A percentile compares a stretch with the other conserved stretches of the same genome.
phyloP scores from a whole-genome alignment of 2,329 filamentous ascomycete species.

The Fusarium sp. region DNA sequence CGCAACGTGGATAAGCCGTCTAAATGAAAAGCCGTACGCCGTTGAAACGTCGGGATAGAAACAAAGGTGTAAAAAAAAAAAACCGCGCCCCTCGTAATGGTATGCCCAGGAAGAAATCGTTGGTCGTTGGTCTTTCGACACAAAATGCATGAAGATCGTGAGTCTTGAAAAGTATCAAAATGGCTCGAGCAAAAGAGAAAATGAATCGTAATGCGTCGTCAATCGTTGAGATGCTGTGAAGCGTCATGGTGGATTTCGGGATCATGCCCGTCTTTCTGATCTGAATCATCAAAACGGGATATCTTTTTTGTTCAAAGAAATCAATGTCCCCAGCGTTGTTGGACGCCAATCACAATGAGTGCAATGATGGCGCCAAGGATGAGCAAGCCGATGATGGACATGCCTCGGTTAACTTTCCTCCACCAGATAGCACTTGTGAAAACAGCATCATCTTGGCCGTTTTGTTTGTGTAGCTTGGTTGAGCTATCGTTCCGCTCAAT shows the following conservation, averaged over 20 bases:
- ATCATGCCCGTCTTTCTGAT: conserved; percentile 9
- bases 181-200: conserved; percentile 35
- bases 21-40: conserved; percentile 28
- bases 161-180: conserved; percentile 34
- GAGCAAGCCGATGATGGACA: conserved; percentile 68
- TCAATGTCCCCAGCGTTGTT: conserved; percentile 60
- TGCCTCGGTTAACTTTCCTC: conserved; percentile 69
- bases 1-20: not conserved
- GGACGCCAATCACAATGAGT: conserved; percentile 65
- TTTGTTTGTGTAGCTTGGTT: conserved; percentile 56
- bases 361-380: conserved; percentile 65
- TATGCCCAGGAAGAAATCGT: conserved; percentile 41
- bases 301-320: conserved; percentile 24
- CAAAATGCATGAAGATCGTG: conserved; percentile 41
- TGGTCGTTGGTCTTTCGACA: conserved; percentile 40
- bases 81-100: conserved; percentile 40
- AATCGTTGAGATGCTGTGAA: conserved; percentile 46
- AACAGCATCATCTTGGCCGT: conserved; percentile 58
- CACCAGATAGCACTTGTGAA: conserved; percentile 70
- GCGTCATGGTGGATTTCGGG: conserved; percentile 25
- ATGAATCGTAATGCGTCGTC: conserved; percentile 46
- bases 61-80: conserved; percentile 31
- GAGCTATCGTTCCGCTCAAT: conserved; percentile 61
- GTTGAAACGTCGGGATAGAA: conserved; percentile 33
- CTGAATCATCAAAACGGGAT: conserved; percentile 37